Evolutionary conservation across 106 monocot species (phyloP).

Genomic region (Vanilla planifolia): DNA sequence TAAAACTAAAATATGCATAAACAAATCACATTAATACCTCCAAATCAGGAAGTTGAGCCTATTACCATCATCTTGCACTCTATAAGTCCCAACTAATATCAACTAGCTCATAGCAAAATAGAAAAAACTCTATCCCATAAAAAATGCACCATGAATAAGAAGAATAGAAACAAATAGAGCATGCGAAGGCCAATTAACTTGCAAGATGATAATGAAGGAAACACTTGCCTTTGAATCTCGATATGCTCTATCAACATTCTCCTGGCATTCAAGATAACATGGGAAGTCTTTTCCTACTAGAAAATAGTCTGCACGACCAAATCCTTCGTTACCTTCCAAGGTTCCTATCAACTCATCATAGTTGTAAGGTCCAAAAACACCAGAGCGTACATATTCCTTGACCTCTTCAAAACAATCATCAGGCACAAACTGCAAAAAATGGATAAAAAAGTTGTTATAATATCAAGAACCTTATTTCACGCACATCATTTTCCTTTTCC

Average conservation of each 20-base stretch:
- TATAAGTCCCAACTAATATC: no score
- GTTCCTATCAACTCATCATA: conserved; percentile 83
- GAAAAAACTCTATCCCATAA: no score
- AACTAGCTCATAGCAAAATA: no score
- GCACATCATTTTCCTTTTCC: no score
- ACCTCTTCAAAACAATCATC: conserved; percentile 91
- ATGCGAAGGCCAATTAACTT: not conserved
- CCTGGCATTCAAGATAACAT: conserved; percentile 91
- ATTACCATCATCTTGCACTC: no score
- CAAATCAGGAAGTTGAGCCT: no score
- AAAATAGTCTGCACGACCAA: conserved; percentile 96
- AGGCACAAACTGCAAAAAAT: conserved; percentile 90
- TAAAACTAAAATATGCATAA: no score
- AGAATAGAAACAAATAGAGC: not conserved
- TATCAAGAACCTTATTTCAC: no score
- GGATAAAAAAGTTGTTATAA: no score
- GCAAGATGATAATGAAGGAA: not conserved
- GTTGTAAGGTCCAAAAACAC: conserved; percentile 62
- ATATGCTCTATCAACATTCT: conserved; percentile 82
- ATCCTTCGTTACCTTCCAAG: conserved; percentile 94
- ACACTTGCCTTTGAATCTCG: conserved; percentile 71
- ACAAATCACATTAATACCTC: no score
- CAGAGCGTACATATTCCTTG: conserved; percentile 81
- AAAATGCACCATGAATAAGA: not conserved
- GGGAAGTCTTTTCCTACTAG: conserved; percentile 99